Conservation (phyloP, 148 eudicot genomes). For the Beta vulgaris region DNA sequence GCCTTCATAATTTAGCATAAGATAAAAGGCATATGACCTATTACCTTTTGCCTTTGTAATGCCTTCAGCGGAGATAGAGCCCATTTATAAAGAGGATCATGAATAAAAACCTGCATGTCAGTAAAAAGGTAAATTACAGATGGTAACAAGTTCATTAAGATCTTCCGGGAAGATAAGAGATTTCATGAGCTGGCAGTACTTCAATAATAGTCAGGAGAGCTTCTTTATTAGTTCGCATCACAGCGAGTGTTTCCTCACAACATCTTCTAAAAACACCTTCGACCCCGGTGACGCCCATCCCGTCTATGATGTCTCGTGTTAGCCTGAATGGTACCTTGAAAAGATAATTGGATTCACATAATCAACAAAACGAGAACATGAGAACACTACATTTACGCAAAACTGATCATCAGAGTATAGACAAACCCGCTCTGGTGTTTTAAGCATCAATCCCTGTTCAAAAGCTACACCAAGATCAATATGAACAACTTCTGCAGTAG, state of each 20-base stretch:
- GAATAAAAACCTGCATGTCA: constrained; percentile 86
- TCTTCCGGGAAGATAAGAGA: background rate
- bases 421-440: constrained; percentile 94
- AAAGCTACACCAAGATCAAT: constrained; percentile 99
- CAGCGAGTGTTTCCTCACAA: constrained; percentile 90
- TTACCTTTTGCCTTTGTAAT: constrained; percentile 91
- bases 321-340: constrained; percentile 89
- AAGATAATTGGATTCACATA: constrained; percentile 12
- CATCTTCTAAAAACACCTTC: constrained; percentile 99
- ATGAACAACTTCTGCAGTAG: constrained; percentile 97
- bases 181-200: constrained; percentile 36
- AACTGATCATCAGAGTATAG: background rate
- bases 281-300: constrained; percentile 96
- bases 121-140: constrained; percentile 1
- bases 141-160: background rate
- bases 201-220: constrained; percentile 92
- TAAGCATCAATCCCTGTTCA: constrained; percentile 98
- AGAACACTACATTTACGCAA: background rate
- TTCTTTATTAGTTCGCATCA: constrained; percentile 96
- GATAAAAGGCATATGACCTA: background rate
- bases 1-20: constrained; percentile 4
- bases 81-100: constrained; percentile 98
- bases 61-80: constrained; percentile 97
- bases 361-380: background rate
- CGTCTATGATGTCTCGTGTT: constrained; percentile 89